Conservation (phyloP, 208 protist genomes). For the Borovskyia barvae region DNA sequence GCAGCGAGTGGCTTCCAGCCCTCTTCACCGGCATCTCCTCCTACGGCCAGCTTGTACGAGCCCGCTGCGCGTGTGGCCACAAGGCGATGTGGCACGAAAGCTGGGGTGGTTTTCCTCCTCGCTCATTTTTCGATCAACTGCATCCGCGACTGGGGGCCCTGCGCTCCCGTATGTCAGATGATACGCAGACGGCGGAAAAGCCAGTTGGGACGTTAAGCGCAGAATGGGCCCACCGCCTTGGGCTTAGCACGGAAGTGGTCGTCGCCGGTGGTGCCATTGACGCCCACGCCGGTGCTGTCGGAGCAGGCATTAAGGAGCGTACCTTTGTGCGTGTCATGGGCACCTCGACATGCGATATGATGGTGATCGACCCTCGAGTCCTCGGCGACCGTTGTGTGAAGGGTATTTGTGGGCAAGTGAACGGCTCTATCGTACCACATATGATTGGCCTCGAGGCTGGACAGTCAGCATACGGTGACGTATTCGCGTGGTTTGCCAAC, state of each 20-base stretch:
- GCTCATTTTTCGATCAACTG: slow-evolving; percentile 45
- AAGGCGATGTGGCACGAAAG: slow-evolving; percentile 64
- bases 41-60: slow-evolving; percentile 27
- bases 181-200: slow-evolving; percentile 43
- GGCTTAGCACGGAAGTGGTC: slow-evolving; percentile 32
- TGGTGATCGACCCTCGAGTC: slow-evolving; percentile 36
- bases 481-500: slow-evolving; percentile 59
- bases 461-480: slow-evolving; percentile 58
- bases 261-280: slow-evolving; percentile 58
- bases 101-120: slow-evolving; percentile 54
- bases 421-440: slow-evolving; percentile 51
- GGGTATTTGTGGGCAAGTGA: slow-evolving; percentile 60
- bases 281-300: slow-evolving; percentile 52
- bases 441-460: slow-evolving; percentile 58
- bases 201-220: slow-evolving; percentile 36
- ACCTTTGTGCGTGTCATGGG: slow-evolving; percentile 61
- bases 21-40: slow-evolving; percentile 35
- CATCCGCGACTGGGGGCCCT: slow-evolving; percentile 34
- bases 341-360: slow-evolving; percentile 71
- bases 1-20: slow-evolving; percentile 59
- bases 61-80: slow-evolving; percentile 54
- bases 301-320: slow-evolving; percentile 43
- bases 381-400: slow-evolving; percentile 28
- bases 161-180: slow-evolving; percentile 35
- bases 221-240: slow-evolving; percentile 41